Conservation (phyloP, 805 yeast species). For the Metschnikowia lachancei region DNA sequence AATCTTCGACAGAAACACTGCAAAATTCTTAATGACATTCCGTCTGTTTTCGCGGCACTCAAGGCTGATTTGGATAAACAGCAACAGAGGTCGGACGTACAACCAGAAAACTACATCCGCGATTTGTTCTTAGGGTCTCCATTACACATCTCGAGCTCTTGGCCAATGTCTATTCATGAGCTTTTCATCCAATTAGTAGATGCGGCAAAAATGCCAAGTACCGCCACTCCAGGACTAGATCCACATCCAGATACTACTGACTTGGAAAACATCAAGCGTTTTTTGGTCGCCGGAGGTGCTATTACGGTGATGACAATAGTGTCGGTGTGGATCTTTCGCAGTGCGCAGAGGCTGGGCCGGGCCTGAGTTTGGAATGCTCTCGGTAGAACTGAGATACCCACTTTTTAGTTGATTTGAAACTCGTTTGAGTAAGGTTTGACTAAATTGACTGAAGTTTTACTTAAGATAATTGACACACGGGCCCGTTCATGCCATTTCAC, state of each 20-base stretch:
- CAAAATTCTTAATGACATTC: constrained; percentile 58
- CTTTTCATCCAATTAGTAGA: constrained; percentile 83
- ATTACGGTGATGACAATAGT: constrained; percentile 62
- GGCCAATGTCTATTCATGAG: constrained; percentile 86
- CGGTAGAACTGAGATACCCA: no score
- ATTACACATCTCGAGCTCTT: constrained; percentile 81
- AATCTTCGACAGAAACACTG: constrained; percentile 63
- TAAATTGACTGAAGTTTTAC: no score
- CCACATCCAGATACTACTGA: constrained; percentile 61
- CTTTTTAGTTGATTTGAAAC: no score
- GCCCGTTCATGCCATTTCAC: no score
- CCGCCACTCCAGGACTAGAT: constrained; percentile 68
- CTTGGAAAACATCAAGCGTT: constrained; percentile 49
- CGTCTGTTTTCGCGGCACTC: constrained; percentile 83
- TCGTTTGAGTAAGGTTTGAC: no score
- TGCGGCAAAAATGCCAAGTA: constrained; percentile 76
- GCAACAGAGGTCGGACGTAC: constrained; percentile 81
- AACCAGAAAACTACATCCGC: constrained; percentile 84
- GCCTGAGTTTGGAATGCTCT: neutral
- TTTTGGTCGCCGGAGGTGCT: constrained; percentile 66
- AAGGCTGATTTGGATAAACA: constrained; percentile 96
- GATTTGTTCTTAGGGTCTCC: constrained; percentile 72
- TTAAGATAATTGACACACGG: no score
- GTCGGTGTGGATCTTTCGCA: constrained; percentile 62
- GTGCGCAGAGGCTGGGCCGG: constrained; percentile 17